Evolutionary conservation across 192 early-diverging fungal genomes (phyloP).

Genomic region (Podila epicladia): DNA sequence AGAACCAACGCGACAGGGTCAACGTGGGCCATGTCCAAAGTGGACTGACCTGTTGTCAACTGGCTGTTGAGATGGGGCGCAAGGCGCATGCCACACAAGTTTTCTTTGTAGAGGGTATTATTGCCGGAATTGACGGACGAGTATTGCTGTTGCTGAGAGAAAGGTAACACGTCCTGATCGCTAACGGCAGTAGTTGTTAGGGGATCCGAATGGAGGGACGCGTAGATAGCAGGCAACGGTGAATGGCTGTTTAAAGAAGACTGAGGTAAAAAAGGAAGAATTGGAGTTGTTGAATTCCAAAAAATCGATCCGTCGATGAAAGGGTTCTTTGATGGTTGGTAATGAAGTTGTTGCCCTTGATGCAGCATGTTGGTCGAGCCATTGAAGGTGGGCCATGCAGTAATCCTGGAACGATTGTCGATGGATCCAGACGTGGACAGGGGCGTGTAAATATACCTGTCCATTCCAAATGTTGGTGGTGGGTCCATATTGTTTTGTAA

Average conservation of each 20-base stretch:
- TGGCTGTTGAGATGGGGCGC: too few species aligned
- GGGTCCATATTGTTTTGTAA: constrained; percentile 30
- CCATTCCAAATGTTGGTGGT: not conserved
- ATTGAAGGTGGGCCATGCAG: constrained; percentile 22
- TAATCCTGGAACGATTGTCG: constrained; percentile 3
- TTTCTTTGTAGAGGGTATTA: too few species aligned
- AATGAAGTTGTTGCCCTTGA: constrained; percentile 1
- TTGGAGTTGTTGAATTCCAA: not conserved
- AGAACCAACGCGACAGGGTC: too few species aligned
- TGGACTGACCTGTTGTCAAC: too few species aligned
- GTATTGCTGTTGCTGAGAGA: too few species aligned
- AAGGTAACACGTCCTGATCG: too few species aligned
- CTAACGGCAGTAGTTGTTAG: too few species aligned
- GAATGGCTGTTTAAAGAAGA: not conserved
- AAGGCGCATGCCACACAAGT: too few species aligned
- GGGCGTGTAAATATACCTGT: constrained; percentile 18
- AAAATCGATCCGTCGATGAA: not conserved
- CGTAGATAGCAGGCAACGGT: not conserved
- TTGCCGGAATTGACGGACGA: too few species aligned
- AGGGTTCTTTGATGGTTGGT: constrained; percentile 5
- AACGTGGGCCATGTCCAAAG: too few species aligned
- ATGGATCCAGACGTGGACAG: not conserved
- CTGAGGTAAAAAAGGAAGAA: not conserved
- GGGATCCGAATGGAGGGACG: not conserved
- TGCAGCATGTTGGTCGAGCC: not conserved